Percentiles rank a stretch among this genome's conserved stretches.
Evolutionary conservation across 148 eudicot genomes (phyloP).

Genomic region (Talinum fruticosum): DNA sequence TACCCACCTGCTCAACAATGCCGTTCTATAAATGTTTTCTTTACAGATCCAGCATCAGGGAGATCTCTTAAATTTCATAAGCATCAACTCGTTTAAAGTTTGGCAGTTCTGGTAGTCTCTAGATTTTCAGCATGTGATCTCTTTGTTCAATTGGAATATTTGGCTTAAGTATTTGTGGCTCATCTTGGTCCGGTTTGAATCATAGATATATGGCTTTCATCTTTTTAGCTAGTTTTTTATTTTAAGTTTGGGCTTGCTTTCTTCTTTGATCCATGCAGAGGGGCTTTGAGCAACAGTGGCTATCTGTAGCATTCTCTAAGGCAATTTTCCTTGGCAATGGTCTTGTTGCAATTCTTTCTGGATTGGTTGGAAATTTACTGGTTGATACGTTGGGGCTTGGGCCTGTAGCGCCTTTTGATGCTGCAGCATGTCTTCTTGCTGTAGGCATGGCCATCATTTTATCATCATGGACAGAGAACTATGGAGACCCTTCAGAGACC

Average conservation of each 20-base stretch:
- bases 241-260: neutral
- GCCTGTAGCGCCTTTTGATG: conserved; percentile 97
- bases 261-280: conserved; percentile 47
- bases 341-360: conserved; percentile 86
- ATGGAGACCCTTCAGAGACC: conserved; percentile 90
- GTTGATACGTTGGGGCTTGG: conserved; percentile 71
- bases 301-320: conserved; percentile 89
- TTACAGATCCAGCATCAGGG: neutral
- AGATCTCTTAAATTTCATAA: too few relatives aligned
- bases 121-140: neutral
- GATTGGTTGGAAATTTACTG: conserved; percentile 81
- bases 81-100: neutral
- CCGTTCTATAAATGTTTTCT: neutral
- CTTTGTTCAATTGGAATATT: too few relatives aligned
- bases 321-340: conserved; percentile 98
- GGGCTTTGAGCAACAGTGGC: conserved; percentile 91
- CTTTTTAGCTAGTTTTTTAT: neutral
- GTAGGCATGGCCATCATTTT: conserved; percentile 85
- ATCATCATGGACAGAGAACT: conserved; percentile 88
- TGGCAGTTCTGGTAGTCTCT: neutral
- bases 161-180: neutral
- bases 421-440: conserved; percentile 82
- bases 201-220: neutral
- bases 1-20: neutral
- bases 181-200: neutral